These are phyloP conservation scores for Ceratobasidium sp. DNA, from an alignment of 1,284 basidiomycete species.

Conservation along the genomic window DNA sequence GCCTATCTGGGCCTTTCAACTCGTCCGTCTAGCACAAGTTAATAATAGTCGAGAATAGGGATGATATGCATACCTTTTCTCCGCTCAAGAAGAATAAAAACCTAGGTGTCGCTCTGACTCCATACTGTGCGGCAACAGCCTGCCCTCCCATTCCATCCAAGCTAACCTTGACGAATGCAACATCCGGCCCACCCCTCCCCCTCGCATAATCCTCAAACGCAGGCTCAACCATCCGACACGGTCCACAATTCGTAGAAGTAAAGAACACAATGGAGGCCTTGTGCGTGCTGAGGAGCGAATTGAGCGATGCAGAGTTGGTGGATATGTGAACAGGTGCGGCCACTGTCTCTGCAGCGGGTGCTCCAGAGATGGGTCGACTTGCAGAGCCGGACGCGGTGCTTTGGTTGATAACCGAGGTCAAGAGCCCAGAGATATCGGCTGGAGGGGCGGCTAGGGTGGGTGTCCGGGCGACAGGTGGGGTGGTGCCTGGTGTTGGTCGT, in stretches of 20 bases:
- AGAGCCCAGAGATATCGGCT: conserved; percentile 55
- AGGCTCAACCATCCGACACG: conserved; percentile 75
- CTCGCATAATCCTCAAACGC: conserved; percentile 69
- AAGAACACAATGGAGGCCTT: conserved; percentile 70
- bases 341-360: conserved; percentile 59
- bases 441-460: conserved; percentile 51
- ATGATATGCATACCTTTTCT: conserved; percentile 66
- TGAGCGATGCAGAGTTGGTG: conserved; percentile 69
- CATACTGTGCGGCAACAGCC: conserved; percentile 72
- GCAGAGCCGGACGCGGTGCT: conserved; percentile 12
- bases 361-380: background rate
- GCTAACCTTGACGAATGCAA: conserved; percentile 86
- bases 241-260: conserved; percentile 72
- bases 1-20: conserved; percentile 77
- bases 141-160: conserved; percentile 74
- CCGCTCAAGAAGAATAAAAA: conserved; percentile 87
- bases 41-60: too few relatives aligned
- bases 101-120: conserved; percentile 84
- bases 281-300: conserved; percentile 64
- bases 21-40: conserved; percentile 68
- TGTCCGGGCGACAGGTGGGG: conserved; percentile 50
- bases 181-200: conserved; percentile 62
- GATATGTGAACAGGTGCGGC: conserved; percentile 73
- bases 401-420: conserved; percentile 35
- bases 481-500: conserved; percentile 59